These are phyloP conservation scores for Trichoderma breve DNA, from an alignment of 2,329 filamentous ascomycete genomes.

Conservation along the genomic window DNA sequence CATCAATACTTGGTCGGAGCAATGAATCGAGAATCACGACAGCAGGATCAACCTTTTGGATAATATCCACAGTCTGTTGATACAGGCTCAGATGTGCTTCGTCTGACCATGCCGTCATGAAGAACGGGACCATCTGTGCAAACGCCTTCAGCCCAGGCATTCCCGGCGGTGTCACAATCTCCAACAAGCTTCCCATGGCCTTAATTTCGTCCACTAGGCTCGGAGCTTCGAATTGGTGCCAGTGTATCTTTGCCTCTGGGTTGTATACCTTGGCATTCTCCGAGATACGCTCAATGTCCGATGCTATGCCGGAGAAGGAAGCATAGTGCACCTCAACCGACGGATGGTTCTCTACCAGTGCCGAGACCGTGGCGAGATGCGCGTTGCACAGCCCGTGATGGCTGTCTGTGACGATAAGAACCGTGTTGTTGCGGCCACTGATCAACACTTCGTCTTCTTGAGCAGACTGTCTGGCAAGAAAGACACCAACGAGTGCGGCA, in stretches of 20 bases:
- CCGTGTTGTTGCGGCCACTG: conserved; percentile 29
- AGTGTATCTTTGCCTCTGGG: conserved; percentile 23
- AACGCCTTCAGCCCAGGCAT: neutral
- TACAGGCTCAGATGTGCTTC: conserved; percentile 34
- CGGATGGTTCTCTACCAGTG: conserved; percentile 35
- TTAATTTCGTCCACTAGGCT: conserved; percentile 11
- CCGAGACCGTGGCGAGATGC: conserved; percentile 35
- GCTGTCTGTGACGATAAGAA: conserved; percentile 35
- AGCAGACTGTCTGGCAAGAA: neutral
- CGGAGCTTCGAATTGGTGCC: conserved; percentile 26
- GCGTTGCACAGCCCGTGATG: conserved; percentile 39
- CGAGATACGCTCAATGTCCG: conserved; percentile 25
- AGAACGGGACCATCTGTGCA: conserved; percentile 21
- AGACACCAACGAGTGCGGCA: neutral
- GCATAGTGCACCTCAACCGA: conserved; percentile 37
- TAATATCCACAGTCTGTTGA: conserved; percentile 25
- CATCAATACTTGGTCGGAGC: conserved; percentile 30
- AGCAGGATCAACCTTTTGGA: conserved; percentile 34
- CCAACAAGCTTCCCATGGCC: conserved; percentile 10
- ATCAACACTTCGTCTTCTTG: neutral
- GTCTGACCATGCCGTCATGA: conserved; percentile 31
- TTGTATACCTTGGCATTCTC: conserved; percentile 19
- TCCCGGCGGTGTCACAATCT: neutral
- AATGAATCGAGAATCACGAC: conserved; percentile 35
- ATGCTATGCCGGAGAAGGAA: conserved; percentile 29